Base-by-base conservation (phyloP, 2,329 filamentous ascomycete species). In the Exophiala sideris region DNA sequence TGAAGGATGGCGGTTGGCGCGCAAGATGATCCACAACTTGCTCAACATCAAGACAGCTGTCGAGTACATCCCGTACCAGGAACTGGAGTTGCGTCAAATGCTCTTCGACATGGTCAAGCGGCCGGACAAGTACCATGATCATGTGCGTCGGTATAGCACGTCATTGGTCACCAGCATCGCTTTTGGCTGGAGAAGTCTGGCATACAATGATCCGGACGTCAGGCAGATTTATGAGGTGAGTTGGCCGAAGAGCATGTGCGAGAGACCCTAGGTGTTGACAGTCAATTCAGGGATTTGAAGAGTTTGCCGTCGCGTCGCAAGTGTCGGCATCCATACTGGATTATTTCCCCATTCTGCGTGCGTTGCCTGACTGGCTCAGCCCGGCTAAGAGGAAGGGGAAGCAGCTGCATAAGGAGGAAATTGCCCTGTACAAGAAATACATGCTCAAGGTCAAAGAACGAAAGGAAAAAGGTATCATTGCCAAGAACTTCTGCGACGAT, bases 401-500 rank as follows among this genome's bases (percentile, higher is more conserved):
- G 20, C 14, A 42, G 11, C 12, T 42, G 20, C 40, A 38, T 4
- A 38, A 38, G 14, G 35, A 38, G 5, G 35, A 38, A 38, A 38
- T 38, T 10, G 35, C 35, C 35, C 5, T 38, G 35, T 38, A 38
- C 35, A 38, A 38, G 35, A 12, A 38, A 2, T 38, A 38, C 35
- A 38, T 38, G 35, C 35, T 38, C 11, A 38, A 38, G 7, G 35
- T 38, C 11, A 38, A 42, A 21, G 20, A 42, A 2, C 40, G 20
- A 21, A 42, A 20, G 40, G 40, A 18, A 5, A 42, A 42, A 21
- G 40, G 40, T 21, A 42, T 42, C 40, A 18, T 6, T 11, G 20
- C 40, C 10, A 38, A 38, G 4, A 21, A 21, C 40, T 58, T 45
- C 16, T 50, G 49, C 52, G n/a, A 45, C 41, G 54, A 54, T 34